Evolutionary conservation across 2,329 filamentous ascomycete species (phyloP).

Genomic region (Neurospora sp.): DNA sequence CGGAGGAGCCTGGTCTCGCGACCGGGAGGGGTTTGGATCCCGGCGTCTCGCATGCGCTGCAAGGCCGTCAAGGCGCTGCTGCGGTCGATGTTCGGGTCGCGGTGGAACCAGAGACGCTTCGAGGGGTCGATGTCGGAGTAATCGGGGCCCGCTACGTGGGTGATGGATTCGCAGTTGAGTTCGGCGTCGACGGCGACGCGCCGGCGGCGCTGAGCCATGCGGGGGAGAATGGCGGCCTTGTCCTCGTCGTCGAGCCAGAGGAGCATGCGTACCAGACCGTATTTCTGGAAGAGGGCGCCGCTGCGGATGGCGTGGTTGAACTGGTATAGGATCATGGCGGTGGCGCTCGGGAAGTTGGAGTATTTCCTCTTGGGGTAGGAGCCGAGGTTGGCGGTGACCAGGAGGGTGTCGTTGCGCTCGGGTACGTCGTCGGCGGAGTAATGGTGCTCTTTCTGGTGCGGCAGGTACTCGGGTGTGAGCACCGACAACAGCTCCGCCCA

Average conservation of each 20-base stretch:
- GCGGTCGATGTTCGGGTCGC: slow-evolving; percentile 39
- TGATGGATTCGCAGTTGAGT: slow-evolving; percentile 47
- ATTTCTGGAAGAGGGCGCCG: slow-evolving; percentile 56
- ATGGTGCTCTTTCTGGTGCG: slow-evolving; percentile 38
- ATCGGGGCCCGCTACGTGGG: slow-evolving; percentile 38
- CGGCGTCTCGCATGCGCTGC: slow-evolving; percentile 35
- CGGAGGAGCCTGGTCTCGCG: slow-evolving; percentile 30
- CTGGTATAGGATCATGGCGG: slow-evolving; percentile 49
- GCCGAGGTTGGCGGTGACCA: slow-evolving; percentile 61
- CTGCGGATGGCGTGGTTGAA: slow-evolving; percentile 50
- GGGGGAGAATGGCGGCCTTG: slow-evolving; percentile 50
- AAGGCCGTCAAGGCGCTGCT: slow-evolving; percentile 32
- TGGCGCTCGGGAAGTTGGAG: slow-evolving; percentile 45
- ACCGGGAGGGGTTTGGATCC: slow-evolving; percentile 33
- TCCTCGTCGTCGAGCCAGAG: slow-evolving; percentile 60
- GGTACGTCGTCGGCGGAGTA: slow-evolving; percentile 31
- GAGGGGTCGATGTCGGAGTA: background rate
- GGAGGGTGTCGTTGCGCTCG: slow-evolving; percentile 58
- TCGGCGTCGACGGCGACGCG: slow-evolving; percentile 52
- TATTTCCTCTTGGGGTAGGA: slow-evolving; percentile 42
- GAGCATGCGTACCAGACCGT: slow-evolving; percentile 72
- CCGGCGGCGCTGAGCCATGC: slow-evolving; percentile 41
- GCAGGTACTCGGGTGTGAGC: slow-evolving; percentile 40
- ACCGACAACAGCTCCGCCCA: slow-evolving; percentile 49
- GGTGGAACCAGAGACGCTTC: slow-evolving; percentile 19